Conservation (phyloP, 345 rosid genomes). For the Salix dunnii region DNA sequence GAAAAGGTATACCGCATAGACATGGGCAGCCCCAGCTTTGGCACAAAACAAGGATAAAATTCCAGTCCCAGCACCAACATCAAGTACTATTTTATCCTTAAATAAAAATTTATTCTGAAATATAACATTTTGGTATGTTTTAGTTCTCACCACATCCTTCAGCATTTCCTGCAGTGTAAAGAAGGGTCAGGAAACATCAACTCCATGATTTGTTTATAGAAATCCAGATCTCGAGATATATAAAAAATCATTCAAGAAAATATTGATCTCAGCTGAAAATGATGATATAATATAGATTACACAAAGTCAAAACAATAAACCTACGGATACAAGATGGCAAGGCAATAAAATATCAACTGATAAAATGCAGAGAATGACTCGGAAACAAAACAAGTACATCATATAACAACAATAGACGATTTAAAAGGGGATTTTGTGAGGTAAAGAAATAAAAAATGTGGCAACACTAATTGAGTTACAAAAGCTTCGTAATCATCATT, state of each 20-base stretch:
- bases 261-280: not conserved
- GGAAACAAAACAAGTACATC: not conserved
- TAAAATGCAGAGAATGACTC: not conserved
- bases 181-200: constrained; percentile 6
- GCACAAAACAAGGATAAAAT: constrained; percentile 97
- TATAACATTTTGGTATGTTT: constrained; percentile 93
- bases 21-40: constrained; percentile 90
- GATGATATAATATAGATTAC: not conserved
- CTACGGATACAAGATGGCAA: not conserved
- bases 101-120: constrained; percentile 86
- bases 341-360: not conserved
- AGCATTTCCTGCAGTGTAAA: constrained; percentile 81
- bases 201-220: not conserved
- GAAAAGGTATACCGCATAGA: constrained; percentile 62
- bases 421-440: not conserved
- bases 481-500: no score
- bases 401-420: not conserved
- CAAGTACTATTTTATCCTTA: constrained; percentile 86
- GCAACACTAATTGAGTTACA: not conserved
- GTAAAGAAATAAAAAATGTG: not conserved
- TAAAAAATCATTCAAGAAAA: not conserved
- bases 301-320: not conserved
- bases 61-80: constrained; percentile 99
- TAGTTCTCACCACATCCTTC: constrained; percentile 90
- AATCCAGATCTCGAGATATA: not conserved